A percentile compares a stretch with the other conserved stretches of the same genome.
Conservation (phyloP, 495 filamentous ascomycete species). For the Penicillium dipodomyicola region DNA sequence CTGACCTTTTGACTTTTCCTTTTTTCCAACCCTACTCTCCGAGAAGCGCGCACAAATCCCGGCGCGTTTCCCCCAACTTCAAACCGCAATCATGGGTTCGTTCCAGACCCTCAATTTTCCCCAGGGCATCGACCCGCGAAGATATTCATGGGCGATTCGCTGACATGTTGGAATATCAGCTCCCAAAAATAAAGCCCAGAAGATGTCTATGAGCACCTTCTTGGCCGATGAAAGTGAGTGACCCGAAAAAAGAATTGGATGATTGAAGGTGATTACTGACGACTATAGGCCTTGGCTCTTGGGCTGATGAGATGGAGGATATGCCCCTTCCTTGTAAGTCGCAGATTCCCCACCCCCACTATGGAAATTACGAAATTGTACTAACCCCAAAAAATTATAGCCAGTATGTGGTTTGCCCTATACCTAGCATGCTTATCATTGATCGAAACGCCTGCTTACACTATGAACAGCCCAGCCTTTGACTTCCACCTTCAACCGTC, state of each 20-base stretch:
- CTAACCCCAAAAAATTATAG: constrained; percentile 29
- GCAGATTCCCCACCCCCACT: constrained; percentile 15
- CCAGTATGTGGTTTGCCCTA: constrained; percentile 34
- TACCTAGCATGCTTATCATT: constrained; percentile 4
- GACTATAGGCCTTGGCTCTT: constrained; percentile 80
- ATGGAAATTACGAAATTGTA: constrained; percentile 10
- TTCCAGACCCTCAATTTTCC: constrained; percentile 23
- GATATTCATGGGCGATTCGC: constrained; percentile 22
- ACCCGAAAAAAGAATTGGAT: constrained; percentile 12
- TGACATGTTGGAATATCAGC: constrained; percentile 31
- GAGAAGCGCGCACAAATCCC: constrained; percentile 47
- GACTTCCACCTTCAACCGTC: constrained; percentile 43
- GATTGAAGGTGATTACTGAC: constrained; percentile 28
- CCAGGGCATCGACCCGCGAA: background rate
- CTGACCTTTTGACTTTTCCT: constrained; percentile 22
- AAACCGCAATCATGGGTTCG: constrained; percentile 86
- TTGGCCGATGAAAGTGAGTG: constrained; percentile 78
- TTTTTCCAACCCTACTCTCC: constrained; percentile 23
- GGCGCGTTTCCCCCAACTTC: constrained; percentile 46
- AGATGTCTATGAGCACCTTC: constrained; percentile 92
- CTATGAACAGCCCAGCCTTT: constrained; percentile 33
- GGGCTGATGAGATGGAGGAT: constrained; percentile 98
- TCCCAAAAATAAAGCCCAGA: constrained; percentile 80
- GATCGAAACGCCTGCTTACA: constrained; percentile 10
- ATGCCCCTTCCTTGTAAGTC: constrained; percentile 67